Conservation (phyloP, 176 grass and related monocot genomes). For the Eragrostis curvula region DNA sequence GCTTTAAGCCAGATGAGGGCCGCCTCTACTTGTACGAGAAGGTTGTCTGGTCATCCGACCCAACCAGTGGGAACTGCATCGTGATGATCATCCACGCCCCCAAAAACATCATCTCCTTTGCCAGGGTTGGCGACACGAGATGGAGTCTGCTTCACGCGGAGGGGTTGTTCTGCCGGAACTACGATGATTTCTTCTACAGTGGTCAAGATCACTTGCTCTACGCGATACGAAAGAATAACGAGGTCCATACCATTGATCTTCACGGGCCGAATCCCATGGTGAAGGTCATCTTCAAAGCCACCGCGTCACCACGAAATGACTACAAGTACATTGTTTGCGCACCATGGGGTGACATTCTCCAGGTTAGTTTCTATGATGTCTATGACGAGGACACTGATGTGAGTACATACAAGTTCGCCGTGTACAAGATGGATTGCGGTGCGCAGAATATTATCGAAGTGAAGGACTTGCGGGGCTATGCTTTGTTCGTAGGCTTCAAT, state of each 20-base stretch:
- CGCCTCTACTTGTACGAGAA: slow-evolving; percentile 1
- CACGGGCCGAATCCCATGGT: neutral
- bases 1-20: neutral
- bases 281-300: neutral
- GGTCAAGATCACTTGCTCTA: neutral
- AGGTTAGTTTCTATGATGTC: neutral
- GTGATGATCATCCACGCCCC: neutral
- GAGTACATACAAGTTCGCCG: neutral
- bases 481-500: neutral
- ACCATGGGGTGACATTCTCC: neutral
- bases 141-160: neutral
- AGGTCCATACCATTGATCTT: slow-evolving; percentile 14
- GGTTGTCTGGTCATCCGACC: neutral
- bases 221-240: neutral
- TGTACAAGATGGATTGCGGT: neutral
- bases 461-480: neutral
- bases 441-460: neutral
- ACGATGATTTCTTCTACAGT: neutral
- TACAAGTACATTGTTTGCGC: slow-evolving; percentile 8
- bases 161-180: neutral
- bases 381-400: no score
- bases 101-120: neutral
- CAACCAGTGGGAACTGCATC: neutral
- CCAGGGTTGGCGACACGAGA: neutral
- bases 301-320: neutral